Evolutionary conservation across 2,329 filamentous ascomycete genomes (phyloP), one percentile per base, ranked within the genome.

Genomic region (Colletotrichum spinosum): DNA sequence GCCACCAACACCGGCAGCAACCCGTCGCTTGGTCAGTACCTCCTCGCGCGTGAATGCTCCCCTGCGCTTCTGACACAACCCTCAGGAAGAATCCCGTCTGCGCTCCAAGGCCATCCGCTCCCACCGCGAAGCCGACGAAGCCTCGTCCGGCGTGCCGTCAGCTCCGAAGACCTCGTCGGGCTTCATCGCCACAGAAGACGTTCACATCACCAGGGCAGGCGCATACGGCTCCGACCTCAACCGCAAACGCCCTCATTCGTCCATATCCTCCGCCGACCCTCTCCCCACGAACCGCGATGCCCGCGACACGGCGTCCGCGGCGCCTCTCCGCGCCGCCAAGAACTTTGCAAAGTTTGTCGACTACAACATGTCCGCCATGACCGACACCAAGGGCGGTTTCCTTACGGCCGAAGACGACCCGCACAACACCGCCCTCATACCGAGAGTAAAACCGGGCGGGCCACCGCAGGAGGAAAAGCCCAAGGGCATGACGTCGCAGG

Each of bases 321-420:
- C 76, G 25, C 25, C 25, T 48, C 89, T 97, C 54, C 89, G 89
- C 60, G 91, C 95, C 1, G 92, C 93, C 51, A 88, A 90, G 73
- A 97, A 97, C 74, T 97, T 98, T 71, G 89, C 92, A 67, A 95
- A 96, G 76, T 98, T 92, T 75, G 94, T 99, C 73, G 96, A 99
- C 75, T 98, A 97, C 80, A 96, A 99, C 77, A 96, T 99, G 79
- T 95, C 92, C 75, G 92, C 95, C 79, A 98, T 99, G 94, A 97
- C 91, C 7, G 96, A 99, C 77, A 98, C 95, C 1, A 97, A 97
- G 75, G 96, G 96, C 68, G 96, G 96, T 1, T 99, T 99, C 78
- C 79, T 99, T 69, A 92, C 91, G n/a, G 86, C 88, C 1, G 92
- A 95, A 68, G 96, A 99, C 74, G 96, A 99, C 77, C 96, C 96